A percentile compares a stretch with the other conserved stretches of the same genome.
phyloP scores from a whole-genome alignment of 108 stramenopile genomes.

The Parmales sp. region DNA sequence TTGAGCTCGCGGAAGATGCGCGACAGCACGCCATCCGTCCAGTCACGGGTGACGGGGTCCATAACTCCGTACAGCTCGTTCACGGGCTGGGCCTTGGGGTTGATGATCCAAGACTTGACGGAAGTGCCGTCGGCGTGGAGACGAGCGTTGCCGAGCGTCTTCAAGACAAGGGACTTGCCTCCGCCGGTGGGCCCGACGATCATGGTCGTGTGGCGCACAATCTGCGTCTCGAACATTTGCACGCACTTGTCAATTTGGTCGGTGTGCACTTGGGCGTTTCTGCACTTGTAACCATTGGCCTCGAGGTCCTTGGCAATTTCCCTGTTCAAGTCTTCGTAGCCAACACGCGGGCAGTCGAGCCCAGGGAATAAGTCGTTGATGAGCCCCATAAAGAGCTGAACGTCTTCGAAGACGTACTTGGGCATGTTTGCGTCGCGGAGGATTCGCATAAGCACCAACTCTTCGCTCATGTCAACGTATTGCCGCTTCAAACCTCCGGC shows the following conservation, averaged over 20 bases:
- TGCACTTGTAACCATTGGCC: constrained; percentile 29
- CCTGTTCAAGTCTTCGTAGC: constrained; percentile 46
- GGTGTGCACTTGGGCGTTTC: constrained; percentile 38
- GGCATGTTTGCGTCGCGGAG: constrained; percentile 64
- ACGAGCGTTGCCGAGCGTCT: constrained; percentile 42
- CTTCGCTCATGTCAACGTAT: constrained; percentile 52
- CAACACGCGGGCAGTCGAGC: constrained; percentile 56
- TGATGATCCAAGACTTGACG: constrained; percentile 44
- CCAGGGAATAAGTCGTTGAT: constrained; percentile 62
- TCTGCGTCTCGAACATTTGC: constrained; percentile 57
- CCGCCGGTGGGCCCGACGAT: constrained; percentile 63
- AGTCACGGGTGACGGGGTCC: constrained; percentile 60
- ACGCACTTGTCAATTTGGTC: constrained; percentile 58
- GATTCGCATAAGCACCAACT: constrained; percentile 59
- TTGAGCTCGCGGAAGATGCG: constrained; percentile 59
- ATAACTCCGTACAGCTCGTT: constrained; percentile 59
- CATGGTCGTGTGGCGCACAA: constrained; percentile 54
- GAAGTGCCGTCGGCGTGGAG: constrained; percentile 32
- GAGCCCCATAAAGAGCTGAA: constrained; percentile 50
- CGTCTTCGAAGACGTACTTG: constrained; percentile 64
- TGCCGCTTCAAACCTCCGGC: constrained; percentile 56
- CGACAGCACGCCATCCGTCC: constrained; percentile 55
- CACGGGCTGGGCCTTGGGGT: constrained; percentile 54
- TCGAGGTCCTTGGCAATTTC: constrained; percentile 32
- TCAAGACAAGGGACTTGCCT: constrained; percentile 49